Evolutionary conservation across 306 rosid genomes (phyloP), one percentile per base, ranked within the genome.

Genomic region (Hippophae rhamnoides): DNA sequence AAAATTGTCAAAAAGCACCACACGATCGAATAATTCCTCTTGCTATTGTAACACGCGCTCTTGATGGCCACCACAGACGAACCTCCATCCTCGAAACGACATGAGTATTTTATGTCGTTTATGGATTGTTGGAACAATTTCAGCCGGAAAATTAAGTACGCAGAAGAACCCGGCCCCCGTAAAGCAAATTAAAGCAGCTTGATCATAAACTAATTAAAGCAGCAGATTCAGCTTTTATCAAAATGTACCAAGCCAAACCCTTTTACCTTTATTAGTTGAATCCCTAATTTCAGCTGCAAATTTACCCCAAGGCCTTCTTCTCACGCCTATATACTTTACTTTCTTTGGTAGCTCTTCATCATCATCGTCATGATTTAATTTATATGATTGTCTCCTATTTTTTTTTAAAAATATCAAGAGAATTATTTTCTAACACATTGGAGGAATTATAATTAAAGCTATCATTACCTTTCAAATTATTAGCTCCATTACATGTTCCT

Each of bases 161-260:
- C 96, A 66, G 69, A n/a, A 0, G 80, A 46, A n/a, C n/a, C n/a
- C 18, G 0, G 0, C 0, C 18, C 18, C 0, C 18, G 18, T 18
- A 18, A 18, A 18, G 18, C 18, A 18, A 18, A 18, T 18, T 18
- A 18, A 18, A 18, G 18, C 18, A 18, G 18, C 18, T 18, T 18
- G 18, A 18, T 18, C 18, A 18, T 18, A 18, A 0, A 96, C 98
- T 25, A 0, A 96, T 96, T 25, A 92, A 43, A 23, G 98, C 98
- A 5, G 96, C 98, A 0, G 80, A 89, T 67, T 87, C 95, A 0
- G 93, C 89, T 7, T 18, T 82, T 92, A 9, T 87, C 96, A 18
- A 41, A 92, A 92, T 1, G 98, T 92, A 0, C 98, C 98, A 3
- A 92, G 84, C 98, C 98, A 92, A 12, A 92, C 98, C 55, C 98